Conservation (phyloP, 345 rosid genomes). For the Eucalyptus curtisii region DNA sequence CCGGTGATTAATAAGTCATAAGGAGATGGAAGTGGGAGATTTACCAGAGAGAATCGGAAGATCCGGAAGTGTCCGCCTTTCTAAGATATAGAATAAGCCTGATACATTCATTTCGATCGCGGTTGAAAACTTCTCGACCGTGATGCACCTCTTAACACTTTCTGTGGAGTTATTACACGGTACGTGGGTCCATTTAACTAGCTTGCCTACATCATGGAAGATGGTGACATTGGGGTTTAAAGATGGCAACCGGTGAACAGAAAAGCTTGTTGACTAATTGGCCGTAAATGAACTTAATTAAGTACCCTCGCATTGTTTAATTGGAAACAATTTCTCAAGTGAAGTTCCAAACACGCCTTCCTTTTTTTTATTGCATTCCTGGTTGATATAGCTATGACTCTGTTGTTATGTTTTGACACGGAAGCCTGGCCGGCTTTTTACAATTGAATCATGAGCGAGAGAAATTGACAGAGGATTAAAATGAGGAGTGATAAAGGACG, state of each 20-base stretch:
- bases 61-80: background rate
- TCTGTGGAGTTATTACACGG: background rate
- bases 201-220: background rate
- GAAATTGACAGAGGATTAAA: background rate
- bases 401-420: background rate
- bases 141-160: background rate
- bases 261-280: background rate
- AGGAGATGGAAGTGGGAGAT: background rate
- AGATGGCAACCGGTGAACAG: background rate
- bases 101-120: no score
- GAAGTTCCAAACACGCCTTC: background rate
- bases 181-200: background rate
- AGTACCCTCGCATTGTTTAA: background rate
- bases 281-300: background rate
- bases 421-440: background rate
- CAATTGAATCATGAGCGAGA: background rate
- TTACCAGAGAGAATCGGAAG: background rate
- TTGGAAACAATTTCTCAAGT: background rate
- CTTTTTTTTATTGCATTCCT: background rate
- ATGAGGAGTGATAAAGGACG: background rate
- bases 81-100: no score
- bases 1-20: background rate
- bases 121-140: no score
- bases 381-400: background rate
- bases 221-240: background rate